Evolutionary conservation across 495 filamentous ascomycete species (phyloP).

Genomic region (Daldinia bambusicola): DNA sequence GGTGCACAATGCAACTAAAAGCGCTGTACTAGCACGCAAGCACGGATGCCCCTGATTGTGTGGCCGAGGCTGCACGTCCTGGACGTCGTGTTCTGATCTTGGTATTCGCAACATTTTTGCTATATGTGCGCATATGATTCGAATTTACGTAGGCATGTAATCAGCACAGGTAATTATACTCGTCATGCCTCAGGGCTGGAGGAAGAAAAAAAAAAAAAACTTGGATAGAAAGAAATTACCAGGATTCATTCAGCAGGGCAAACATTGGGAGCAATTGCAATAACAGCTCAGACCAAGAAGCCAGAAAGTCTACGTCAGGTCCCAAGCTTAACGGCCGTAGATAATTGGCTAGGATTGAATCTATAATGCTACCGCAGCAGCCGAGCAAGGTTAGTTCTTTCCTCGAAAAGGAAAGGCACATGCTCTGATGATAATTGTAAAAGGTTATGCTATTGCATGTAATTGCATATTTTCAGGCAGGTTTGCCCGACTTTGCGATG

Average conservation of each 20-base stretch:
- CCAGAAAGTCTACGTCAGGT: background rate
- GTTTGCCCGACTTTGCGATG: background rate
- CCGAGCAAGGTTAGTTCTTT: slow-evolving; percentile 22
- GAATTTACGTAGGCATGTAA: background rate
- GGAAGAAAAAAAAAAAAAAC: background rate
- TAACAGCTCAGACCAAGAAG: slow-evolving; percentile 11
- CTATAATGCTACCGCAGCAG: slow-evolving; percentile 16
- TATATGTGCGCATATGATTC: slow-evolving; percentile 1
- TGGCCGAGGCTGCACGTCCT: background rate
- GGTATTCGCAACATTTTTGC: slow-evolving; percentile 9
- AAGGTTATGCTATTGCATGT: slow-evolving; percentile 6
- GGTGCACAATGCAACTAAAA: slow-evolving; percentile 6
- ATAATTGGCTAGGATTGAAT: slow-evolving; percentile 38
- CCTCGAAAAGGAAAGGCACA: slow-evolving; percentile 20
- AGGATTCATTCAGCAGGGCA: slow-evolving; percentile 1
- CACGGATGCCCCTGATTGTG: background rate
- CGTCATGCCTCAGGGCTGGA: slow-evolving; percentile 17
- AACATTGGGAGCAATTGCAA: slow-evolving; percentile 10
- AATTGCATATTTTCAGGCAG: slow-evolving; percentile 21
- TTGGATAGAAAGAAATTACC: background rate
- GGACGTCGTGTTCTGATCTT: slow-evolving; percentile 22
- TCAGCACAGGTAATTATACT: slow-evolving; percentile 10
- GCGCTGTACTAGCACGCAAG: background rate
- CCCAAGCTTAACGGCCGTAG: slow-evolving; percentile 2
- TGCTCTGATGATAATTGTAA: slow-evolving; percentile 1